Percentiles rank a stretch among this genome's conserved stretches.
These are phyloP conservation scores for Raphanus sativus DNA, from an alignment of 345 rosid species.

Conservation along the genomic window DNA sequence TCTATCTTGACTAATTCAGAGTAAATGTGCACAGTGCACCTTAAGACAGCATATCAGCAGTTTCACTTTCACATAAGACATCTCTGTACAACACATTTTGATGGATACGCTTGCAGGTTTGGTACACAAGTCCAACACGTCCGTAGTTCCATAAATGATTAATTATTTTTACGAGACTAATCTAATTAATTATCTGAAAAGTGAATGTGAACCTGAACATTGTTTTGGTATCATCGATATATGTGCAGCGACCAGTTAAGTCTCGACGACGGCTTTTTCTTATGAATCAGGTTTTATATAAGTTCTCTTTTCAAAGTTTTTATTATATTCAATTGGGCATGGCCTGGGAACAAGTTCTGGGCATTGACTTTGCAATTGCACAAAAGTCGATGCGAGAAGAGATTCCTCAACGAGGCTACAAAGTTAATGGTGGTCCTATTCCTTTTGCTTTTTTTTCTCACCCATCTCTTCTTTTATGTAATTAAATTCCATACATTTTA, in stretches of 20 bases:
- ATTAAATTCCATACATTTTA: not conserved
- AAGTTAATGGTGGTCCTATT: constrained; percentile 25
- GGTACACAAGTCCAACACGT: not conserved
- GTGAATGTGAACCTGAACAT: constrained; percentile 11
- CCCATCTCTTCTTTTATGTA: constrained; percentile 8
- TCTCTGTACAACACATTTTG: not conserved
- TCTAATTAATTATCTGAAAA: not conserved
- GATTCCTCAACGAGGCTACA: constrained; percentile 75
- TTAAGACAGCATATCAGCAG: not conserved
- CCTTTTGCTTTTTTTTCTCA: constrained; percentile 44
- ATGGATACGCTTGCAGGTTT: not conserved
- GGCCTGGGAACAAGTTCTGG: constrained; percentile 50
- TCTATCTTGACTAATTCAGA: not conserved
- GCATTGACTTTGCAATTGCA: constrained; percentile 61
- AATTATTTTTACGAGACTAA: not conserved
- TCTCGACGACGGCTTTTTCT: not conserved
- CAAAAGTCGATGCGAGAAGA: constrained; percentile 41
- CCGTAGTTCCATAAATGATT: not conserved
- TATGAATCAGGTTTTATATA: not conserved
- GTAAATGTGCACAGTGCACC: not conserved
- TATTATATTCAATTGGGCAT: not conserved
- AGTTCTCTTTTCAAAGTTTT: constrained; percentile 2
- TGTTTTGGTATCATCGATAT: constrained; percentile 29
- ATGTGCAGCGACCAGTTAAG: constrained; percentile 17
- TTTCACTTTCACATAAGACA: not conserved